A percentile compares a stretch with the other conserved stretches of the same genome.
These are phyloP conservation scores for Termitomyces sp. DNA, from an alignment of 768 basidiomycete species.

Conservation along the genomic window DNA sequence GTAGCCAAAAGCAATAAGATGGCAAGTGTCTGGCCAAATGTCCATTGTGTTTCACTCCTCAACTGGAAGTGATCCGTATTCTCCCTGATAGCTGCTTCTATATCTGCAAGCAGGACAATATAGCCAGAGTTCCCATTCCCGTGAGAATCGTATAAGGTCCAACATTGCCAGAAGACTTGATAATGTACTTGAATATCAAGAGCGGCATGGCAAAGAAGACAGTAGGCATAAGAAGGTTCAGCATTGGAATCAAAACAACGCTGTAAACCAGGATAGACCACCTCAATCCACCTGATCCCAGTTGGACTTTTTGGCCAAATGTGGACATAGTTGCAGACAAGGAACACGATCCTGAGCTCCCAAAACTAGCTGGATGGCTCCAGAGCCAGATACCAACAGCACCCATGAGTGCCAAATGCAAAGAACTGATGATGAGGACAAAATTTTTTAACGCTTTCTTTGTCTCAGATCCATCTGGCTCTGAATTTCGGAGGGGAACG, in stretches of 20 bases:
- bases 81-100: neutral
- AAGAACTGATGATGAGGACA: neutral
- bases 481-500: neutral
- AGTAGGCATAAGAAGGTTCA: neutral
- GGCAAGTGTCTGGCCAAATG: conserved; percentile 6
- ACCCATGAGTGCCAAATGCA: neutral
- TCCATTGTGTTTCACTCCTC: neutral
- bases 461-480: neutral
- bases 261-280: neutral
- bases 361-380: neutral
- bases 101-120: neutral
- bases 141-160: neutral
- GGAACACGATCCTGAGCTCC: neutral
- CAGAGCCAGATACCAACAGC: neutral
- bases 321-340: neutral
- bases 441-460: neutral
- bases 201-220: neutral
- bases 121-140: neutral
- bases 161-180: neutral
- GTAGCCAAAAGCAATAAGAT: conserved; percentile 3
- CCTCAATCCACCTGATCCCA: neutral
- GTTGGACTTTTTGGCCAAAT: neutral
- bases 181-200: neutral
- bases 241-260: neutral
- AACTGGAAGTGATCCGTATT: neutral